Conservation (phyloP, 208 protist species). For the Leishmania guyanensis region DNA sequence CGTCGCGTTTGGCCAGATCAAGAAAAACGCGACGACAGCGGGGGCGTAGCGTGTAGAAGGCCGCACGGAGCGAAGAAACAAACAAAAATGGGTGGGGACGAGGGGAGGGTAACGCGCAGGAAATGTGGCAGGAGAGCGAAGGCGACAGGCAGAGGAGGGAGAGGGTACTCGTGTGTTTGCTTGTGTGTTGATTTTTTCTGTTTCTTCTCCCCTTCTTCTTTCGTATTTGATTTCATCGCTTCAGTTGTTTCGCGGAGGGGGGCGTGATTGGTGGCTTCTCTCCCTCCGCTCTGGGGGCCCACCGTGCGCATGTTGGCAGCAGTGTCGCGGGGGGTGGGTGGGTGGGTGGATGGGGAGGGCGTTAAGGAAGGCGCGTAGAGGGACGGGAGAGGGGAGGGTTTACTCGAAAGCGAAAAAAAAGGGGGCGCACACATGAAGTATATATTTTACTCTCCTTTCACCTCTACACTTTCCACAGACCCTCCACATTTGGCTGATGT, state of each 20-base stretch:
- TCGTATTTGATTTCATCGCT: not conserved
- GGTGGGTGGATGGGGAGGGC: not conserved
- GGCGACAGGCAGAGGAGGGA: not conserved
- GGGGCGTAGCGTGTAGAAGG: not conserved
- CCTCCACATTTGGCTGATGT: not conserved
- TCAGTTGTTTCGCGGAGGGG: not conserved
- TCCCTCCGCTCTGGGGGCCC: not conserved
- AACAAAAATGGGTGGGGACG: not conserved
- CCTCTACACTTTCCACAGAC: not conserved
- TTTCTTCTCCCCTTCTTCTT: not conserved
- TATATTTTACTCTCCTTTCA: not conserved
- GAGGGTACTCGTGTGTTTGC: not conserved
- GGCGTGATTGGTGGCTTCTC: not conserved
- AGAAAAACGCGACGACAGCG: constrained; percentile 74
- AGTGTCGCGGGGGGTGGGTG: not conserved
- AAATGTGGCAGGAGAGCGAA: not conserved
- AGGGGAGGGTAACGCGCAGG: not conserved
- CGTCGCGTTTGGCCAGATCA: constrained; percentile 86
- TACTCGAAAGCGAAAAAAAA: not conserved
- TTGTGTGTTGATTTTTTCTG: not conserved
- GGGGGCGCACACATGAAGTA: not conserved
- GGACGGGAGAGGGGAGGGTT: not conserved
- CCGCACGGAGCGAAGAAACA: not conserved
- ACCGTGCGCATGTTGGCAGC: not conserved
- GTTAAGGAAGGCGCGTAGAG: not conserved